Evolutionary conservation across 148 eudicot species (phyloP).

Genomic region (Vaccinium darrowii): DNA sequence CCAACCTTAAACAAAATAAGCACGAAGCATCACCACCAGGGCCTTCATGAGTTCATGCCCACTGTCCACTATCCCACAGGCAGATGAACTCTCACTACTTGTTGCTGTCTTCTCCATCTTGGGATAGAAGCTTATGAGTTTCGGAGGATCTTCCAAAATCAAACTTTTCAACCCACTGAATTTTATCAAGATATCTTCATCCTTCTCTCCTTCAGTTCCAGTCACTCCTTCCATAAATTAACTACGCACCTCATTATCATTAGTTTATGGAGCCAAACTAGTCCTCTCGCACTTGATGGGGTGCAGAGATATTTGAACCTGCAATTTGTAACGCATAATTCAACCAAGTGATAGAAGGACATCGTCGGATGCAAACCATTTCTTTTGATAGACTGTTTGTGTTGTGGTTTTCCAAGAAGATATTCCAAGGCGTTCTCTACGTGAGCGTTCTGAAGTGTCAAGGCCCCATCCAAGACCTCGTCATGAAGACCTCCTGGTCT

Average conservation of each 20-base stretch:
- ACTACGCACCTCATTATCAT: background rate
- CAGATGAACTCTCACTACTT: background rate
- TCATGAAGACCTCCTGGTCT: too few species aligned
- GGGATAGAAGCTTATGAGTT: background rate
- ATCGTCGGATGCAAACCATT: background rate
- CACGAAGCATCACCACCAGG: too few species aligned
- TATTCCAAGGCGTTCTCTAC: background rate
- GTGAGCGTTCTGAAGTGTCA: background rate
- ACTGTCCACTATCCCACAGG: too few species aligned
- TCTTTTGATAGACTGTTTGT: background rate
- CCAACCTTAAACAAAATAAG: too few species aligned
- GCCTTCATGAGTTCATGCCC: too few species aligned
- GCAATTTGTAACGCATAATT: background rate
- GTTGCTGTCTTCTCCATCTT: background rate
- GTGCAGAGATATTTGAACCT: background rate
- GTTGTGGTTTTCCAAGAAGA: background rate
- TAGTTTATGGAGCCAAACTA: background rate
- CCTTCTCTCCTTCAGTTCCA: too few species aligned
- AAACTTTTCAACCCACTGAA: too few species aligned
- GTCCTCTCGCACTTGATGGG: background rate
- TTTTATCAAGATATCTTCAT: too few species aligned
- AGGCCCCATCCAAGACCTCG: background rate
- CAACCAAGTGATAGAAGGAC: background rate
- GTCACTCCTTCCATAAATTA: too few species aligned
- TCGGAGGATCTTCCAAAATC: too few species aligned